Conservation (phyloP, 441 rosid genomes). For the Pelargonium australe region DNA sequence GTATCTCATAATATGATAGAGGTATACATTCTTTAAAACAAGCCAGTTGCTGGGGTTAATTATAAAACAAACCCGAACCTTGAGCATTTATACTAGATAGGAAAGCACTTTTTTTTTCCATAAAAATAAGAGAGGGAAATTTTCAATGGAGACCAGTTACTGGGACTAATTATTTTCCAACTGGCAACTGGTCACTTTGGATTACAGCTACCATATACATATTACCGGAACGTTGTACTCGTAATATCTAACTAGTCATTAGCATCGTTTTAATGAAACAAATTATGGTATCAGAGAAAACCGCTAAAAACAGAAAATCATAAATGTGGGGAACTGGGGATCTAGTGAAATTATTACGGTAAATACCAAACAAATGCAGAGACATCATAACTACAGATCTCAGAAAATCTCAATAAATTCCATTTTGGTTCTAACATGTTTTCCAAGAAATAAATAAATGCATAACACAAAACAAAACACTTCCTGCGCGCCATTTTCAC, state of each 20-base stretch:
- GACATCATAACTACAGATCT: not conserved
- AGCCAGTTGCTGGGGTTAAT: not conserved
- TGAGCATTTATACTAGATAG: not conserved
- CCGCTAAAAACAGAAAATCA: not conserved
- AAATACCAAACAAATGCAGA: not conserved
- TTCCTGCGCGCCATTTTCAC: not conserved
- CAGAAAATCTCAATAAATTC: not conserved
- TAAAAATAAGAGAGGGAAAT: not conserved
- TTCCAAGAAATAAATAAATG: not conserved
- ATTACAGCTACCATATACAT: not conserved
- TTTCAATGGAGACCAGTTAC: not conserved
- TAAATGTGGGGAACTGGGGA: not conserved
- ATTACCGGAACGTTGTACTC: not conserved
- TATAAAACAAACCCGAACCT: not conserved
- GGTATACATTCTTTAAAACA: not conserved
- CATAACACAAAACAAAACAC: not conserved
- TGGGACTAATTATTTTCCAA: not conserved
- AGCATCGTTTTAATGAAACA: not conserved
- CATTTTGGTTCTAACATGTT: not conserved
- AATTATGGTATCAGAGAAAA: not conserved
- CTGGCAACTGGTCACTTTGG: not conserved
- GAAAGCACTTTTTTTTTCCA: not conserved
- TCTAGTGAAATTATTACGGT: not conserved
- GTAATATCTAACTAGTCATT: not conserved
- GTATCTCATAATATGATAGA: not conserved